Percentiles rank a stretch among this genome's conserved stretches.
These are phyloP conservation scores for Aspergillus vadensis DNA, from an alignment of 2,329 filamentous ascomycete species.

Conservation along the genomic window DNA sequence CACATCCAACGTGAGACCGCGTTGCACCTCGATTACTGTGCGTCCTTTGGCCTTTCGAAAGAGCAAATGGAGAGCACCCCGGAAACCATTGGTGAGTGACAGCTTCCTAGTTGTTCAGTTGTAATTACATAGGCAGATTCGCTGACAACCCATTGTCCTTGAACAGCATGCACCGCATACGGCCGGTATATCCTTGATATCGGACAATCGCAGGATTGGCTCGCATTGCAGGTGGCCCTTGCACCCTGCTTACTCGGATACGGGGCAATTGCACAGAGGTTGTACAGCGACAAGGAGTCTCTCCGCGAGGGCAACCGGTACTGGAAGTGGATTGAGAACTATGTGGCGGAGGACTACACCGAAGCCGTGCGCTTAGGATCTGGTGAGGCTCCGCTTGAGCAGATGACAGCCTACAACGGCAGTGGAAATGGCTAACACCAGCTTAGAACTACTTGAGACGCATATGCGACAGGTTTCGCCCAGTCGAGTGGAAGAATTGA, in stretches of 20 bases:
- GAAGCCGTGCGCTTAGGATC: conserved; percentile 70
- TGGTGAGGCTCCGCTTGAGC: conserved; percentile 51
- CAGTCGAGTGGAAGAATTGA: conserved; percentile 75
- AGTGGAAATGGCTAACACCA: conserved; percentile 10
- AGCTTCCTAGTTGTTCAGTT: not conserved
- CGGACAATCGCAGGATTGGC: conserved; percentile 82
- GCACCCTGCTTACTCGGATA: conserved; percentile 92
- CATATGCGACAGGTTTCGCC: conserved; percentile 73
- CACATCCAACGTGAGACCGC: conserved; percentile 79
- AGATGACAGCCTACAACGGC: not conserved
- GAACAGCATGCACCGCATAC: conserved; percentile 79
- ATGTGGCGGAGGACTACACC: conserved; percentile 76
- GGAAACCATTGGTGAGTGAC: conserved; percentile 68
- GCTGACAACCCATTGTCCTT: conserved; percentile 7
- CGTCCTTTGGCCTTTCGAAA: conserved; percentile 73
- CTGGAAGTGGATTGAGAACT: conserved; percentile 90
- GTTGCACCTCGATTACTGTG: conserved; percentile 81
- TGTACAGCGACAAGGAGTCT: conserved; percentile 65
- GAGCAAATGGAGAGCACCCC: conserved; percentile 71
- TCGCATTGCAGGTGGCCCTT: conserved; percentile 80
- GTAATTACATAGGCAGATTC: not conserved
- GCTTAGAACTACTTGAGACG: conserved; percentile 70
- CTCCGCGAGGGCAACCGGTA: conserved; percentile 69
- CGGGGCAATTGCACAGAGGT: conserved; percentile 71
- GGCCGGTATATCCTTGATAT: conserved; percentile 86